Conservation (phyloP, 1,284 basidiomycete genomes). For the Amylostereum chailletii region DNA sequence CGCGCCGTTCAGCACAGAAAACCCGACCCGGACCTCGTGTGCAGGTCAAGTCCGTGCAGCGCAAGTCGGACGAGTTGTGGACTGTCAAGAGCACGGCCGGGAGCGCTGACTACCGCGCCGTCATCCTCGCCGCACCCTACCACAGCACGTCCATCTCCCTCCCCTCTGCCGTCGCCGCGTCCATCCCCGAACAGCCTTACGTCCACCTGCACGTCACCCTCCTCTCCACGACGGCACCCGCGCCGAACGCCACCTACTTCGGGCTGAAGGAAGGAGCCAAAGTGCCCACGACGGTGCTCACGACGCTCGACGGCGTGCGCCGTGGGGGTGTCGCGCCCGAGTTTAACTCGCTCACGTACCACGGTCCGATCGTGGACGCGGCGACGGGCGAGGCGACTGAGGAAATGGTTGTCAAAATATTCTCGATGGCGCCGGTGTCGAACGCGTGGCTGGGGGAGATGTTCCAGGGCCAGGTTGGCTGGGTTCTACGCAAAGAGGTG, state of each 20-base stretch:
- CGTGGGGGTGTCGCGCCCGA: slow-evolving; percentile 52
- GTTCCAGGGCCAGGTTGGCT: slow-evolving; percentile 65
- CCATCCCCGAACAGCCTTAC: slow-evolving; percentile 66
- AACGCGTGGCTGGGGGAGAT: slow-evolving; percentile 62
- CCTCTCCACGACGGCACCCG: slow-evolving; percentile 65
- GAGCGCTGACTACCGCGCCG: slow-evolving; percentile 41
- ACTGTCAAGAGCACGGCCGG: slow-evolving; percentile 28
- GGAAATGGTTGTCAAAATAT: slow-evolving; percentile 77
- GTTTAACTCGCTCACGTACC: slow-evolving; percentile 89
- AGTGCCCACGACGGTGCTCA: slow-evolving; percentile 67
- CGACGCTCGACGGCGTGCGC: slow-evolving; percentile 52
- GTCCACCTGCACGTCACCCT: slow-evolving; percentile 86
- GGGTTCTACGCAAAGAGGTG: slow-evolving; percentile 80
- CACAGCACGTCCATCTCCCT: slow-evolving; percentile 52
- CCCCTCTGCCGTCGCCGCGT: slow-evolving; percentile 32
- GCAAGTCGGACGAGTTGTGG: slow-evolving; percentile 34
- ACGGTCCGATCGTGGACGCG: slow-evolving; percentile 41
- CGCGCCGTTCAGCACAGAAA: slow-evolving; percentile 1
- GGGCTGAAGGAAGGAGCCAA: slow-evolving; percentile 34
- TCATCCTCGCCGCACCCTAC: slow-evolving; percentile 75
- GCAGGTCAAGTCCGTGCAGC: slow-evolving; percentile 44
- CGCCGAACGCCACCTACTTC: slow-evolving; percentile 68
- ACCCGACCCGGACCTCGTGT: slow-evolving; percentile 1
- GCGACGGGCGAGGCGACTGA: slow-evolving; percentile 15
- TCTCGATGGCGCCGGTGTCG: slow-evolving; percentile 58